Conservation (phyloP, 1,284 basidiomycete genomes). For the Sporisorium graminicola region DNA sequence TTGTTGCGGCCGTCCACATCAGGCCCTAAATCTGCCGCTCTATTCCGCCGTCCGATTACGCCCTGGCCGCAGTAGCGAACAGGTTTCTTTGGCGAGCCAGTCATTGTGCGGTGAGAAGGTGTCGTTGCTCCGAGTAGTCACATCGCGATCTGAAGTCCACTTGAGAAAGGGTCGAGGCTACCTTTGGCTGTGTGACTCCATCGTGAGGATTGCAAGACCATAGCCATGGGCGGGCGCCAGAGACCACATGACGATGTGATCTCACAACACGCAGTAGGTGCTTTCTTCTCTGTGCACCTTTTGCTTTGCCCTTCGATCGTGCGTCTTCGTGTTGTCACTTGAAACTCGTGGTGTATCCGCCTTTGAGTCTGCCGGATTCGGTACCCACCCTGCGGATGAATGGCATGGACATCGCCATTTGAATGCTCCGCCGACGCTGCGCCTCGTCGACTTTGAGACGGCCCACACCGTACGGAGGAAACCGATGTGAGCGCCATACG, state of each 20-base stretch:
- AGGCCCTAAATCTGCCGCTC: background rate
- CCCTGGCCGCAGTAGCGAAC: constrained; percentile 7
- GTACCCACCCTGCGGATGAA: background rate
- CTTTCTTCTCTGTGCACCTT: background rate
- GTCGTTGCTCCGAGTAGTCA: constrained; percentile 2
- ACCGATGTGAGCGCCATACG: background rate
- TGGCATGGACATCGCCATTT: background rate
- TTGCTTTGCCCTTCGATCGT: background rate
- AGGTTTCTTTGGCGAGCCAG: background rate
- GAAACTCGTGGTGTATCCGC: background rate
- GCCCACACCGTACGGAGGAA: background rate
- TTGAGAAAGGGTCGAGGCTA: background rate
- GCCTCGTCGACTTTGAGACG: background rate
- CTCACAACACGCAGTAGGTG: constrained; percentile 1
- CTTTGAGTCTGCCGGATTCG: background rate
- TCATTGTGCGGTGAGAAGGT: background rate
- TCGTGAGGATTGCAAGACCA: background rate
- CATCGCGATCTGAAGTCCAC: background rate
- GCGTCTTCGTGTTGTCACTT: constrained; percentile 8
- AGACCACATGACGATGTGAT: constrained; percentile 35
- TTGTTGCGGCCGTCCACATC: background rate
- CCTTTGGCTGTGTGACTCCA: background rate
- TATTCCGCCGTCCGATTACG: constrained; percentile 14
- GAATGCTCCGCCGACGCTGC: background rate
- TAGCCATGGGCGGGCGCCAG: constrained; percentile 32